Evolutionary conservation across 805 yeast species (phyloP), one percentile per base, ranked within the genome.

Genomic region (Saturnispora galanensis): DNA sequence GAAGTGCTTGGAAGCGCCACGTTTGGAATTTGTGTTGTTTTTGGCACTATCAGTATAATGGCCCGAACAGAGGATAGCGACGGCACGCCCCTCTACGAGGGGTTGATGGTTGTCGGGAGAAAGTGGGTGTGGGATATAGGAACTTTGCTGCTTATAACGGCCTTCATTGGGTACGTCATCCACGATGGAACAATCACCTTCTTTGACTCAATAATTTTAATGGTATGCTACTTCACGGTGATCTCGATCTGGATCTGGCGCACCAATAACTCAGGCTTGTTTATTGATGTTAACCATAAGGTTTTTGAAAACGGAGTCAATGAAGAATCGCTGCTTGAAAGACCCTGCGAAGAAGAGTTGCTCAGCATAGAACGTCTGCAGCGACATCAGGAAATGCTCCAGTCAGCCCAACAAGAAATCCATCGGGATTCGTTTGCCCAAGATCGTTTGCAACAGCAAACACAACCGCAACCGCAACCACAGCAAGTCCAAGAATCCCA

Each of bases 201-300:
- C 11, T 55, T 68, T 59, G 83, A 79, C 52, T 81, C 94, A 46
- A 41, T 73, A 0, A 47, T 70, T 8, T 72, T 89, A 74, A 13
- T 26, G 8, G 8, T 21, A 11, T 28, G 35, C 8, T 35, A 42
- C 33, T 65, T 83, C 8, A 46, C 58, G 0, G 29, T 42, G 15
- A 42, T 42, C 17, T 42, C 41, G 2, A 10, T 31, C 17, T 42
- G 45, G 45, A 37, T 42, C 26, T 42, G 45, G 45, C 36, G 45
- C 28, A 36, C 33, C 10, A 35, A 26, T 4, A 5, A 12, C 17
- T 28, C 21, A 11, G 45, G 45, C 3, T 5, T 36, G 12, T 42
- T 42, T 11, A 37, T 42, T 21, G 45, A 42, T 30, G 16, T 42
- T 8, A 26, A 34, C 15, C 12, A 38, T 6, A 17, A 12, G 11